Conservation (phyloP, 2,329 filamentous ascomycete species). For the Ramularia collo-cygni region DNA sequence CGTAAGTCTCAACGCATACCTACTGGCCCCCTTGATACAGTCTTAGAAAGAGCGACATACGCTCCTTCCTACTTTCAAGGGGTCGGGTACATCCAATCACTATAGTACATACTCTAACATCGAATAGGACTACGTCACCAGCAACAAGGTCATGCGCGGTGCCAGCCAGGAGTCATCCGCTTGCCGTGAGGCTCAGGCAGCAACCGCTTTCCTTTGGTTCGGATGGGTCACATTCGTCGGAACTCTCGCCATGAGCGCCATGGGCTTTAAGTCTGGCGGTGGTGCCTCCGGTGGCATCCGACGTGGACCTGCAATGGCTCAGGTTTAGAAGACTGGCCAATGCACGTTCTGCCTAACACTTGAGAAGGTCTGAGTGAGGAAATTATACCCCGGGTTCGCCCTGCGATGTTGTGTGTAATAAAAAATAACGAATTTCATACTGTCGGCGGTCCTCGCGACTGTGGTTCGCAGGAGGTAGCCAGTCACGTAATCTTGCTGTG, state of each 20-base stretch:
- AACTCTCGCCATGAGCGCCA: slow-evolving; percentile 48
- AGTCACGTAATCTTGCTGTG: too few species aligned
- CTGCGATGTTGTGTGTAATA: too few species aligned
- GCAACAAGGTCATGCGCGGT: slow-evolving; percentile 37
- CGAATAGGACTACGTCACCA: slow-evolving; percentile 31
- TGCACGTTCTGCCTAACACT: too few species aligned
- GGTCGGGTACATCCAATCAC: slow-evolving; percentile 5
- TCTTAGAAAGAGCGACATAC: background rate
- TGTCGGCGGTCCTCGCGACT: too few species aligned
- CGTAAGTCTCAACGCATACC: slow-evolving; percentile 36
- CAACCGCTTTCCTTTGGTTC: slow-evolving; percentile 73
- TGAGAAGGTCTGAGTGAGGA: too few species aligned
- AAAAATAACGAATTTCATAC: too few species aligned
- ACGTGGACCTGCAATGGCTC: slow-evolving; percentile 47
- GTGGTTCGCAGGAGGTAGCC: too few species aligned
- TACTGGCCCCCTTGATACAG: too few species aligned
- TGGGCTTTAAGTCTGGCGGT: slow-evolving; percentile 42
- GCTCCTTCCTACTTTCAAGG: background rate
- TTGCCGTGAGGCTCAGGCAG: slow-evolving; percentile 69
- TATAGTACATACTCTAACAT: slow-evolving; percentile 1
- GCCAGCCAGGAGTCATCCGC: slow-evolving; percentile 52
- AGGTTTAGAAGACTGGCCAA: slow-evolving; percentile 39
- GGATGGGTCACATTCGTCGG: slow-evolving; percentile 57
- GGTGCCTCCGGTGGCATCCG: slow-evolving; percentile 43
- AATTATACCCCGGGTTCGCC: too few species aligned